Evolutionary conservation across 805 yeast species (phyloP).

Genomic region (Kluyveromyces aestuarii): DNA sequence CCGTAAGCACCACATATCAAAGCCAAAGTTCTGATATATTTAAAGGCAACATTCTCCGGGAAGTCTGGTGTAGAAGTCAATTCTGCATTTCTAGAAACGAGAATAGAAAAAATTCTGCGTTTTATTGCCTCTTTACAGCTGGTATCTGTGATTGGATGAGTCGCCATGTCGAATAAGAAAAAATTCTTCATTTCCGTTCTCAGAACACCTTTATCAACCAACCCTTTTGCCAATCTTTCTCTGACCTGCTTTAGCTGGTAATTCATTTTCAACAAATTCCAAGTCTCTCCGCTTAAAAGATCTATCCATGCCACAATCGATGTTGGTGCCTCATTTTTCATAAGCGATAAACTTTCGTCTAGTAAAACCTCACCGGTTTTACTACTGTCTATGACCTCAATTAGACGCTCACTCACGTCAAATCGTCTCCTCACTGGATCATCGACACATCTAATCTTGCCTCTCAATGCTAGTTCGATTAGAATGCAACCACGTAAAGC

Average conservation of each 20-base stretch:
- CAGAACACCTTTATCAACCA: conserved; percentile 93
- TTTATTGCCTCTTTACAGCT: conserved; percentile 75
- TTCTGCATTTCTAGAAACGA: conserved; percentile 63
- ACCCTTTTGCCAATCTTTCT: conserved; percentile 91
- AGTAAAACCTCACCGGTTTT: conserved; percentile 92
- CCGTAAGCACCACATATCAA: conserved; percentile 88
- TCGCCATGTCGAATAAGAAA: conserved; percentile 94
- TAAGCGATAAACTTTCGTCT: conserved; percentile 86
- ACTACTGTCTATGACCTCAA: conserved; percentile 77
- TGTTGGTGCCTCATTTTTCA: conserved; percentile 75
- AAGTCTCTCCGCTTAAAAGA: conserved; percentile 87
- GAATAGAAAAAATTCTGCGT: conserved; percentile 57
- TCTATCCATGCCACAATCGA: conserved; percentile 90
- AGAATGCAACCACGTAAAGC: conserved; percentile 91
- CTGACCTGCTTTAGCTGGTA: conserved; percentile 96
- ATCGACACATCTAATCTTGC: conserved; percentile 78
- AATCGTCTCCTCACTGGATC: conserved; percentile 88
- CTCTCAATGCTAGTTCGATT: conserved; percentile 85
- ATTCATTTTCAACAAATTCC: conserved; percentile 90
- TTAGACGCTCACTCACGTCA: conserved; percentile 76
- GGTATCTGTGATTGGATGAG: conserved; percentile 90
- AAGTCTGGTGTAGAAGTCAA: conserved; percentile 53
- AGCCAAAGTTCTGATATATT: conserved; percentile 67
- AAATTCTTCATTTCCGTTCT: conserved; percentile 95
- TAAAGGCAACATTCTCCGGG: conserved; percentile 58